phyloP scores from a whole-genome alignment of 352 stramenopile genomes.

The Globisporangium solare region DNA sequence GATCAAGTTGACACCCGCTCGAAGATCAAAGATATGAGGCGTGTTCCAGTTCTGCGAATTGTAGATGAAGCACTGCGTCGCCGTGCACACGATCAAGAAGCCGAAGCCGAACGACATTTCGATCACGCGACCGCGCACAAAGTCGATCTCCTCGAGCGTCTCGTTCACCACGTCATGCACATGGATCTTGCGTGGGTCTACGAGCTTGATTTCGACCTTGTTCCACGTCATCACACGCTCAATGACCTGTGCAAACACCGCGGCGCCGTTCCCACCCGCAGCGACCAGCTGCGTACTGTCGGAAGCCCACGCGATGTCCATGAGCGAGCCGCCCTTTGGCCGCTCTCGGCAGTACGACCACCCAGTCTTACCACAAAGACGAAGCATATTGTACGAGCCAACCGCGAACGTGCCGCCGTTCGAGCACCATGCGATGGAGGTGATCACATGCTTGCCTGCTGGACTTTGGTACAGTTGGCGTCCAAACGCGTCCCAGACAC shows the following conservation, averaged over 20 bases:
- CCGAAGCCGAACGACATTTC: constrained; percentile 90
- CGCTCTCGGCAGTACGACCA: constrained; percentile 89
- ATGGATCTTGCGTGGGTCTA: constrained; percentile 84
- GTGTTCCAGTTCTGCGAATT: constrained; percentile 90
- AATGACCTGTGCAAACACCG: constrained; percentile 89
- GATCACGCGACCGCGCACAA: constrained; percentile 88
- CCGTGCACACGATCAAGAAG: constrained; percentile 90
- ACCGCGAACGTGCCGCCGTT: constrained; percentile 90
- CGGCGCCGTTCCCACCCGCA: constrained; percentile 81
- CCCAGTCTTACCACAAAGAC: constrained; percentile 90
- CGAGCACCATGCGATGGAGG: constrained; percentile 88
- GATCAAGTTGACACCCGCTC: constrained; percentile 81
- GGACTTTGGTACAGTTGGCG: constrained; percentile 87
- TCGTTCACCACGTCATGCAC: constrained; percentile 89
- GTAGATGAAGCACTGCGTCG: constrained; percentile 93
- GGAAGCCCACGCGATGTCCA: constrained; percentile 85
- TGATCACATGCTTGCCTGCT: constrained; percentile 86
- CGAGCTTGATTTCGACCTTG: constrained; percentile 82
- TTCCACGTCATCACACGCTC: constrained; percentile 85
- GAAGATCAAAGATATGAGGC: constrained; percentile 91
- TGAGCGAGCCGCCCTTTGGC: constrained; percentile 76
- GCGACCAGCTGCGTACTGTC: constrained; percentile 90
- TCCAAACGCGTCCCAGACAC: constrained; percentile 91
- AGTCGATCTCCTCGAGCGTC: constrained; percentile 90
- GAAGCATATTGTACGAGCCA: constrained; percentile 90